phyloP scores from a whole-genome alignment of 176 grass and related monocot genomes.

The Cenchrus purpureus region DNA sequence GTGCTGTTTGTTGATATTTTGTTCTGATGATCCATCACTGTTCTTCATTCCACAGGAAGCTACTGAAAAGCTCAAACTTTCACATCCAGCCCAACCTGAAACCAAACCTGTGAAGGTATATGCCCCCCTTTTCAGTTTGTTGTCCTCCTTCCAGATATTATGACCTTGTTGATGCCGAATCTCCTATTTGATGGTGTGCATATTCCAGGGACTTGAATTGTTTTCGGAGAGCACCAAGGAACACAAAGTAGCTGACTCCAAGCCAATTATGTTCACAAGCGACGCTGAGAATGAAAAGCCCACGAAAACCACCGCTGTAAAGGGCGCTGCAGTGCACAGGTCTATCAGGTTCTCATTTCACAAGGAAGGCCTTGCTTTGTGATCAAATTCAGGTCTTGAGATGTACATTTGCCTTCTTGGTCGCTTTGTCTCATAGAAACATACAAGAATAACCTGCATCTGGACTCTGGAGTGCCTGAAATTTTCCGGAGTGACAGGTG shows the following conservation, averaged over 20 bases:
- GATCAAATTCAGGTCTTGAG: constrained; percentile 11
- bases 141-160: neutral
- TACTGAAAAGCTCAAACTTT: constrained; percentile 70
- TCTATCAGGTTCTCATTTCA: constrained; percentile 61
- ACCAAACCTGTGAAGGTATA: constrained; percentile 67
- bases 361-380: constrained; percentile 69
- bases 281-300: constrained; percentile 67
- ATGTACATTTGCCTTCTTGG: constrained; percentile 26
- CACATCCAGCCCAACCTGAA: constrained; percentile 53
- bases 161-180: neutral
- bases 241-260: constrained; percentile 34
- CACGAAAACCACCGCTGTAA: constrained; percentile 37
- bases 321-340: constrained; percentile 61
- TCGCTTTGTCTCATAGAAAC: constrained; percentile 32
- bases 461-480: neutral
- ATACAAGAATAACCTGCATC: constrained; percentile 39
- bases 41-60: constrained; percentile 65
- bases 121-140: neutral
- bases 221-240: constrained; percentile 49
- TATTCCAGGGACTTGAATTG: constrained; percentile 59
- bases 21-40: constrained; percentile 21
- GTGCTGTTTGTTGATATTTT: neutral
- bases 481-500: constrained; percentile 32
- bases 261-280: constrained; percentile 31
- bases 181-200: constrained; percentile 15